Evolutionary conservation across 495 filamentous ascomycete species (phyloP).

Genomic region (Cladorrhinum samala): DNA sequence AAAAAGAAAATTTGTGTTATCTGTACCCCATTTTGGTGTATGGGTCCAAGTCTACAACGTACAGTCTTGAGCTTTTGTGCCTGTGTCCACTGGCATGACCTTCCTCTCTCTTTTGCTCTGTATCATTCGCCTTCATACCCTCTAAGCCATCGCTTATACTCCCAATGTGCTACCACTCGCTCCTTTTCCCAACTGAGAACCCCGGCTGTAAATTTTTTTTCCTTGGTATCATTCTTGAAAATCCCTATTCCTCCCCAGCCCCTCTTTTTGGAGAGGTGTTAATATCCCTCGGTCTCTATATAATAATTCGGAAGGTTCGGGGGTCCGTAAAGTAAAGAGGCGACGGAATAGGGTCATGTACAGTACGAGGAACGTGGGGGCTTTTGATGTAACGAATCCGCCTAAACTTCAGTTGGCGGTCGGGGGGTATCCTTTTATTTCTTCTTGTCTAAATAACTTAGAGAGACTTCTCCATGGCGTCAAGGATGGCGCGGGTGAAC

Average conservation of each 20-base stretch:
- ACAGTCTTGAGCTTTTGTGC: background rate
- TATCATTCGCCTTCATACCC: background rate
- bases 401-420: no score
- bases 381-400: no score
- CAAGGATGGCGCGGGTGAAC: conserved; percentile 87
- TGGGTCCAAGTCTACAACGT: background rate
- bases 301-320: background rate
- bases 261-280: background rate
- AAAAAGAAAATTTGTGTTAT: background rate
- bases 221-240: no score
- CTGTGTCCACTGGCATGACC: background rate
- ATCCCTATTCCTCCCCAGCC: background rate
- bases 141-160: background rate
- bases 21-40: background rate
- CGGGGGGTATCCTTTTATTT: no score
- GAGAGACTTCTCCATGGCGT: conserved; percentile 72
- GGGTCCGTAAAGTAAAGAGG: background rate
- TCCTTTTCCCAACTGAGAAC: no score
- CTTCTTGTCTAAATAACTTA: conserved; percentile 15
- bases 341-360: conserved; percentile 2
- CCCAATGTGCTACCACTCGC: background rate
- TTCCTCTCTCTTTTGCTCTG: background rate
- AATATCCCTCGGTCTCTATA: background rate
- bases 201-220: no score
- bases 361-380: background rate